phyloP scores from a whole-genome alignment of 2,329 filamentous ascomycete species.

The Pestalotiopsis sp. region DNA sequence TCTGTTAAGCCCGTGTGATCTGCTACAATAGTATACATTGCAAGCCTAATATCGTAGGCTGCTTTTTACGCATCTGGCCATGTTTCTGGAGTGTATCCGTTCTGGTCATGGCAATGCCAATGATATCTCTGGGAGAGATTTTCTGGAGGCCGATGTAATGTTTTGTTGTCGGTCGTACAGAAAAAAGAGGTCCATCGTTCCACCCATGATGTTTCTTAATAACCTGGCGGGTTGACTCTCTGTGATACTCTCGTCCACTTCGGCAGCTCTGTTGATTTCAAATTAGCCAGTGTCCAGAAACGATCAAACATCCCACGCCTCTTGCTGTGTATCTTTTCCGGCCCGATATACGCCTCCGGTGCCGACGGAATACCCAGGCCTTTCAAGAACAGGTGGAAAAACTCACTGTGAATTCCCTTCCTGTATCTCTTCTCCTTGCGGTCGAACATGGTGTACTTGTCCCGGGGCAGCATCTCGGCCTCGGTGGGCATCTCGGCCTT shows the following conservation, averaged over 20 bases:
- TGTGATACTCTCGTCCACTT: conserved; percentile 98
- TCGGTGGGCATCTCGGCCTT: conserved; percentile 95
- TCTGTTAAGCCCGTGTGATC: conserved; percentile 2
- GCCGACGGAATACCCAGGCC: too few relatives aligned
- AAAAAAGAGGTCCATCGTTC: not conserved
- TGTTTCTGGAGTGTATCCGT: not conserved
- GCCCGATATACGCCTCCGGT: not conserved
- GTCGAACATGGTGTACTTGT: conserved; percentile 99
- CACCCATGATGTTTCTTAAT: conserved; percentile 53
- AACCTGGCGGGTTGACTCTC: conserved; percentile 91
- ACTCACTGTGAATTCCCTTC: conserved; percentile 96
- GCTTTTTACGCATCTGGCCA: conserved; percentile 11
- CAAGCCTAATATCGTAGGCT: conserved; percentile 15
- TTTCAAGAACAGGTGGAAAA: not conserved
- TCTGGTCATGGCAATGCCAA: not conserved
- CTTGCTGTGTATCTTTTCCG: not conserved
- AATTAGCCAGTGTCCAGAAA: conserved; percentile 14
- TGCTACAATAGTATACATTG: conserved; percentile 26
- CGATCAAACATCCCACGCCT: not conserved
- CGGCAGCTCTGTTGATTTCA: conserved; percentile 65
- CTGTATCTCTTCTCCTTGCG: conserved; percentile 93
- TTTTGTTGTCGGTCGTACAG: not conserved
- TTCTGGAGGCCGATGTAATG: not conserved
- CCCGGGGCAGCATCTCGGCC: conserved; percentile 90
- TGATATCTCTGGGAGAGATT: not conserved